Evolutionary conservation across 331 rosid genomes (phyloP), one percentile per base, ranked within the genome.

Genomic region (Pyracantha coccinea): DNA sequence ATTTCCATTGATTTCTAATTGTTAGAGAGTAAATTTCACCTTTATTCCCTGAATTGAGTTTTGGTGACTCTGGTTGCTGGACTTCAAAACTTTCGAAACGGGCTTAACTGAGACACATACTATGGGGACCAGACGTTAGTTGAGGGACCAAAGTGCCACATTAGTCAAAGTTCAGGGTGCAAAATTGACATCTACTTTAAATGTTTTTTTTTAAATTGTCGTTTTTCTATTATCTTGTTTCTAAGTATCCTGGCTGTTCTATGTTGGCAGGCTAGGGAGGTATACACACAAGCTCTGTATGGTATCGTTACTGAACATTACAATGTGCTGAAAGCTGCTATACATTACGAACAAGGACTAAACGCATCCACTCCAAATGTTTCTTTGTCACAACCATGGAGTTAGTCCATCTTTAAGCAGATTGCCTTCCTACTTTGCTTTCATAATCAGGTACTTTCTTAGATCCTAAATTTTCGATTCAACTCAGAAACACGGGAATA

Each of bases 311-410:
- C 77, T 5, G 83, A 77, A 79, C 99, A 95, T 78, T 95, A 92
- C 89, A 71, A 78, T 76, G 97, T 95, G 82, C 90, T 95, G 66
- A 89, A 88, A 83, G 82, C 90, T 63, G 97, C 99, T 19, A 62
- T 92, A 77, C 88, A 89, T 38, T 85, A 89, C 41, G 77, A 71
- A 74, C 83, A 83, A 81, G 99, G 97, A 79, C 73, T 84, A 24
- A 28, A 55, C 15, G 97, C 97, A 60, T 89, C 98, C 69, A 86
- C 79, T 52, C 86, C 89, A 7, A 78, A 54, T 71, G 84, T 95
- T 69, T 83, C 91, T 77, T 78, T 95, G 87, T 88, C 97, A 31
- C 99, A 95, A 81, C 92, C 97, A 7, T 90, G 99, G 97, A 82
- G 74, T 81, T 90, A 90, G 88, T 78, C 84, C 53, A 47, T 53